Percentiles rank a stretch among this genome's conserved stretches.
Evolutionary conservation across 495 filamentous ascomycete genomes (phyloP).

Genomic region (Cercophora sp.): DNA sequence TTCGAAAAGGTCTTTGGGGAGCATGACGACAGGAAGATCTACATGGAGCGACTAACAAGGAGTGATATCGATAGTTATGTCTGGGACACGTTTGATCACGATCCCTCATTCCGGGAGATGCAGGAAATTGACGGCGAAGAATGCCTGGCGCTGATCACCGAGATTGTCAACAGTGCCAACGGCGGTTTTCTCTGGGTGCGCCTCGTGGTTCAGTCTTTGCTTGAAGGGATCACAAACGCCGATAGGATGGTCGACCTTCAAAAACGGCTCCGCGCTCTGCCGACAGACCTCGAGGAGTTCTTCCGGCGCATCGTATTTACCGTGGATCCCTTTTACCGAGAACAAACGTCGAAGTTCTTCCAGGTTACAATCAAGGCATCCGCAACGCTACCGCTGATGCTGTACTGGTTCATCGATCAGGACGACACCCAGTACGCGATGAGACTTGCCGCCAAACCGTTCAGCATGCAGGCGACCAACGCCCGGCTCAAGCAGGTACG

Average conservation of each 20-base stretch:
- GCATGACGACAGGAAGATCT: not conserved
- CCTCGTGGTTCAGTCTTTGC: slow-evolving; percentile 1
- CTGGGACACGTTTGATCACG: not conserved
- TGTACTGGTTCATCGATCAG: slow-evolving; percentile 10
- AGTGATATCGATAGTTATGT: not conserved
- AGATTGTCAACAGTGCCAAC: not conserved
- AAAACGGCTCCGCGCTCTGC: not conserved
- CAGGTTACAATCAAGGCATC: not conserved
- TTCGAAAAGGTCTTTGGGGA: not conserved
- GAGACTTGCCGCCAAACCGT: not conserved
- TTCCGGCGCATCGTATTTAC: not conserved
- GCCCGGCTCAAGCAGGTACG: not conserved
- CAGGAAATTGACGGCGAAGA: not conserved
- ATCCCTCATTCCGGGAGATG: not conserved
- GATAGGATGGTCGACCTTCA: not conserved
- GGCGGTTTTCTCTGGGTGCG: slow-evolving; percentile 8
- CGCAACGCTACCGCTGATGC: not conserved
- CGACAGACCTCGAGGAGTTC: not conserved
- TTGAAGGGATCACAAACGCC: not conserved
- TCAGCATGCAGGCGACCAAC: not conserved
- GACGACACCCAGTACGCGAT: not conserved
- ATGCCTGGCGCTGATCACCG: not conserved
- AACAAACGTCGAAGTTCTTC: not conserved
- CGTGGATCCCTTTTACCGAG: not conserved
- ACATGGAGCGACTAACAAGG: not conserved